Percentiles rank a stretch among this genome's conserved stretches.
phyloP scores from a whole-genome alignment of 352 stramenopile genomes.

The Globisporangium nagaii region DNA sequence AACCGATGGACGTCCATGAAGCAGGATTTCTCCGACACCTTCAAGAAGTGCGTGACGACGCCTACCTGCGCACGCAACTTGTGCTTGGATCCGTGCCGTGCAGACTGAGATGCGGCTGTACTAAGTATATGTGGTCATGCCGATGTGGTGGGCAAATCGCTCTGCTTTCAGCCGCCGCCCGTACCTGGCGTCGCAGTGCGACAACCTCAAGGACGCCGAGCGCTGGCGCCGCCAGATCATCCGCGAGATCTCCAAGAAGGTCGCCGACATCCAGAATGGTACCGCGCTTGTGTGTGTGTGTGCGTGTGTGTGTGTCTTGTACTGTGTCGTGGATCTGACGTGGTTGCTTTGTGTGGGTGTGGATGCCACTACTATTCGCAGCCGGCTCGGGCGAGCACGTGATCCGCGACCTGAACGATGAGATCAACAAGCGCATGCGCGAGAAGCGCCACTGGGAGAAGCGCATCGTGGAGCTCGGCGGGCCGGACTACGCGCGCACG shows the following conservation, averaged over 20 bases:
- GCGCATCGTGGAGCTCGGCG: slow-evolving; percentile 88
- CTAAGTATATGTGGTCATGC: no score
- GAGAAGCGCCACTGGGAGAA: slow-evolving; percentile 90
- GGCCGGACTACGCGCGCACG: slow-evolving; percentile 80
- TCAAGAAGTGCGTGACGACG: slow-evolving; percentile 55
- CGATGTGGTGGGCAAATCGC: background rate
- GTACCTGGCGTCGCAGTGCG: slow-evolving; percentile 91
- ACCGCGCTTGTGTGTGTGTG: background rate
- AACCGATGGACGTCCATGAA: slow-evolving; percentile 99
- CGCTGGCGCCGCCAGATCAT: slow-evolving; percentile 92
- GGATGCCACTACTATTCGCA: slow-evolving; percentile 12
- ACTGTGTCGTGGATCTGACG: background rate
- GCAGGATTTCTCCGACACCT: slow-evolving; percentile 84
- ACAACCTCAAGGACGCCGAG: slow-evolving; percentile 92
- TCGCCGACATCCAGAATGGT: slow-evolving; percentile 97
- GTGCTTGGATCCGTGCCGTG: background rate
- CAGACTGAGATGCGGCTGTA: background rate
- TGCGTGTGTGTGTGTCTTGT: slow-evolving; percentile 3
- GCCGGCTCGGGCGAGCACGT: slow-evolving; percentile 92
- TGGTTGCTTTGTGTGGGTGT: no score
- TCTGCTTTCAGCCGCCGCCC: slow-evolving; percentile 68
- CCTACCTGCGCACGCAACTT: background rate
- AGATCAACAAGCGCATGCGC: slow-evolving; percentile 97
- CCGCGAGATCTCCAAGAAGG: slow-evolving; percentile 92
- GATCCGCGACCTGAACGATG: slow-evolving; percentile 97